Percentiles rank a stretch among this genome's conserved stretches.
phyloP scores from a whole-genome alignment of 441 rosid species.

The Manihot esculenta region DNA sequence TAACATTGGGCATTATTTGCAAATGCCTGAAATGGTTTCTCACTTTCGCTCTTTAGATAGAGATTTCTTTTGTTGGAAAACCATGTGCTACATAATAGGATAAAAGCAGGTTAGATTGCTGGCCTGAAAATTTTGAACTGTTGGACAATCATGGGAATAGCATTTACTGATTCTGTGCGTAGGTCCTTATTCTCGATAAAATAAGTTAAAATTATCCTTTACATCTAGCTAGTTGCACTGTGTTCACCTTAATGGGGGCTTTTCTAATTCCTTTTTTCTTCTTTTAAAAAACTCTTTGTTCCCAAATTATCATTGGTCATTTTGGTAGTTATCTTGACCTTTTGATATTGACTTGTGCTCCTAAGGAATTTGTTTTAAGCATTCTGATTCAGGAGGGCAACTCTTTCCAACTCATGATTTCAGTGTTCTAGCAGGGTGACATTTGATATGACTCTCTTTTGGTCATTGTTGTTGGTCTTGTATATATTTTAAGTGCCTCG shows the following conservation, averaged over 20 bases:
- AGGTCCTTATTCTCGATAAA: neutral
- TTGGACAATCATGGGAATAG: neutral
- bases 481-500: neutral
- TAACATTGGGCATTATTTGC: neutral
- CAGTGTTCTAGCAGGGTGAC: neutral
- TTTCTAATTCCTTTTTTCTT: neutral
- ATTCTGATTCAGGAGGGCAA: neutral
- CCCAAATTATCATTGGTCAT: neutral
- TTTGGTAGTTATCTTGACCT: neutral
- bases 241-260: neutral
- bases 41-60: neutral
- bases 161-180: neutral
- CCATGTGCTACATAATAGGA: no score
- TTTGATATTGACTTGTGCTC: neutral
- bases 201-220: neutral
- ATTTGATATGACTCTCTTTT: neutral
- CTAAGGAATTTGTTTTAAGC: neutral
- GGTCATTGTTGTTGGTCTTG: neutral
- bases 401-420: neutral
- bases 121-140: neutral
- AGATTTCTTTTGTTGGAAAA: no score
- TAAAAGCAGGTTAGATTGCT: neutral
- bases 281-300: neutral
- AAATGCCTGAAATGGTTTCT: neutral
- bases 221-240: neutral